Percentiles rank a stretch among this genome's conserved stretches.
Evolutionary conservation across 371 early-diverging fungal genomes (phyloP).

Genomic region (Mucor circinelloides): DNA sequence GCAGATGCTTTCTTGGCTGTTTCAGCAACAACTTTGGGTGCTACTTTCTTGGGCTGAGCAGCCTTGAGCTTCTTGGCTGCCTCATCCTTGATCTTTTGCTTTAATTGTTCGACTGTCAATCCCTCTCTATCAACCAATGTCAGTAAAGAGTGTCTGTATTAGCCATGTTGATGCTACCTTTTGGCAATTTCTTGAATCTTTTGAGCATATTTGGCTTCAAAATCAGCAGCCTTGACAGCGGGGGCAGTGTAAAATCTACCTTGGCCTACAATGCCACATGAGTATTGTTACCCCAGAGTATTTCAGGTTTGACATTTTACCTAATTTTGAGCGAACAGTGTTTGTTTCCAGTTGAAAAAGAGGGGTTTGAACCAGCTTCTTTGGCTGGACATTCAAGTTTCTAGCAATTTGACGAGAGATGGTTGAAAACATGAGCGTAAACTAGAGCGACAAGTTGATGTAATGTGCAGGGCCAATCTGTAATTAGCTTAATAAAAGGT

Average conservation of each 20-base stretch:
- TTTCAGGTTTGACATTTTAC: not conserved
- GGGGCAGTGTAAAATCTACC: slow-evolving; percentile 21
- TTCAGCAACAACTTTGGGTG: slow-evolving; percentile 14
- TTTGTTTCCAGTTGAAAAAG: not conserved
- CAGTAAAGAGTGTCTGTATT: not conserved
- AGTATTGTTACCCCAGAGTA: not conserved
- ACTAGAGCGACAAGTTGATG: not conserved
- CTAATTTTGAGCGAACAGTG: slow-evolving; percentile 2
- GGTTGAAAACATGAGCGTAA: not conserved
- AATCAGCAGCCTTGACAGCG: slow-evolving; percentile 37
- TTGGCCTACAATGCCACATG: slow-evolving; percentile 12
- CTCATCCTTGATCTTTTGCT: slow-evolving; percentile 48
- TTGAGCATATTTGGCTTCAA: slow-evolving; percentile 73
- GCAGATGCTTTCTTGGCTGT: slow-evolving; percentile 31
- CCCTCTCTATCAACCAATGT: slow-evolving; percentile 38
- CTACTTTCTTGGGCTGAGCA: slow-evolving; percentile 21
- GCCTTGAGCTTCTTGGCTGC: slow-evolving; percentile 27
- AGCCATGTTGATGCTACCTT: slow-evolving; percentile 36
- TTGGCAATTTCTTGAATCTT: slow-evolving; percentile 68
- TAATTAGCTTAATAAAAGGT: not conserved
- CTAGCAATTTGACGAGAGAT: slow-evolving; percentile 15
- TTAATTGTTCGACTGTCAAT: slow-evolving; percentile 51
- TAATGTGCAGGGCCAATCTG: not conserved
- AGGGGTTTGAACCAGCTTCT: not conserved
- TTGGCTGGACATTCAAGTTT: not conserved